phyloP scores from a whole-genome alignment of 2,329 filamentous ascomycete species.

The Fusarium succisae region DNA sequence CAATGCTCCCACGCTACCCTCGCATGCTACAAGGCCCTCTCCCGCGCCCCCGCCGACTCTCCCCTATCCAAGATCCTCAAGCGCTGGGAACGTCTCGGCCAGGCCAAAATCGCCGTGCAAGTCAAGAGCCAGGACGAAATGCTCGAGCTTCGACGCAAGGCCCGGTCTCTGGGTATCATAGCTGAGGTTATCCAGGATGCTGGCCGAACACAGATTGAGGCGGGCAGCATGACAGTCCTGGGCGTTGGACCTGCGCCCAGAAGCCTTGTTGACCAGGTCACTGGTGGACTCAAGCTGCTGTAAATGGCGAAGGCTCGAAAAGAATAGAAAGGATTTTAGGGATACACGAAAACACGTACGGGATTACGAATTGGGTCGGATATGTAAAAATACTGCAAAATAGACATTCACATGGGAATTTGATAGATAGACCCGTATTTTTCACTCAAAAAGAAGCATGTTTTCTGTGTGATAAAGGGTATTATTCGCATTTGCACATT shows the following conservation, averaged over 20 bases:
- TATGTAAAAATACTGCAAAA: slow-evolving; percentile 22
- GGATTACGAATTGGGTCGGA: slow-evolving; percentile 19
- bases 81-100: slow-evolving; percentile 86
- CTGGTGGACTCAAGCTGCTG: slow-evolving; percentile 83
- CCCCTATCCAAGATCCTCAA: slow-evolving; percentile 72
- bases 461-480: slow-evolving; percentile 30
- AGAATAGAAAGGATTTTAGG: not conserved
- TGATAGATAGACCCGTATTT: slow-evolving; percentile 11
- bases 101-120: slow-evolving; percentile 94
- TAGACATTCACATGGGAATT: slow-evolving; percentile 14
- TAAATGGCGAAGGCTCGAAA: slow-evolving; percentile 51
- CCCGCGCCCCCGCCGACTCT: slow-evolving; percentile 62
- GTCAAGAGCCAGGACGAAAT: slow-evolving; percentile 87
- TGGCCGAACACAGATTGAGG: slow-evolving; percentile 95
- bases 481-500: slow-evolving; percentile 39
- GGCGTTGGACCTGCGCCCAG: slow-evolving; percentile 85
- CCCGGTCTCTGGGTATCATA: slow-evolving; percentile 83
- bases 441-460: not conserved
- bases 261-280: slow-evolving; percentile 86
- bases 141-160: slow-evolving; percentile 76
- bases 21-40: slow-evolving; percentile 91
- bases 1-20: slow-evolving; percentile 97
- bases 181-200: slow-evolving; percentile 93
- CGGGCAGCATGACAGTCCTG: slow-evolving; percentile 90
- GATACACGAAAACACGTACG: not conserved